phyloP scores from a whole-genome alignment of 331 rosid species.

The Pyracantha coccinea region DNA sequence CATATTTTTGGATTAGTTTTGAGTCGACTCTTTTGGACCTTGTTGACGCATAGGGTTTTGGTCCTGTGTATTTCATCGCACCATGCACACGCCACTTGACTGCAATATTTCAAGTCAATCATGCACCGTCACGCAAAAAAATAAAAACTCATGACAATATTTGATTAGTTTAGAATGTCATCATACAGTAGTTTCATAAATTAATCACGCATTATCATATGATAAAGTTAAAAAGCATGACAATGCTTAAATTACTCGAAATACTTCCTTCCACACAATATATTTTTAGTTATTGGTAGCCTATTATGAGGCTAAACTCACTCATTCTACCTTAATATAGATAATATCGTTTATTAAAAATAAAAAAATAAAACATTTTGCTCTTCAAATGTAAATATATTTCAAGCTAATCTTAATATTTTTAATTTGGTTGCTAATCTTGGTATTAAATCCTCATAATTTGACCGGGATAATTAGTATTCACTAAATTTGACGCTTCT shows the following conservation, averaged over 20 bases:
- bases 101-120: neutral
- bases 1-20: neutral
- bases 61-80: neutral
- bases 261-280: neutral
- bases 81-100: neutral
- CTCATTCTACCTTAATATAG: too few relatives aligned
- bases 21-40: conserved; percentile 54
- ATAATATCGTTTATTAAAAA: too few relatives aligned
- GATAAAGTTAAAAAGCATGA: neutral
- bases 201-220: too few relatives aligned
- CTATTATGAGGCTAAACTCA: too few relatives aligned
- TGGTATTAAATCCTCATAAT: neutral
- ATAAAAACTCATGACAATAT: neutral
- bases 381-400: neutral
- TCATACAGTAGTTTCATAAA: fast-evolving
- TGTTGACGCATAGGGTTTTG: conserved; percentile 2
- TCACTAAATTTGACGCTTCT: neutral
- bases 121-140: too few relatives aligned
- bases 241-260: fast-evolving
- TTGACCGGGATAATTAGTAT: neutral
- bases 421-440: neutral
- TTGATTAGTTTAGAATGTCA: too few relatives aligned
- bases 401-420: neutral
- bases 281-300: too few relatives aligned
- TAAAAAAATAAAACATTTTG: too few relatives aligned